Evolutionary conservation across 164 flowering plant genomes (phyloP).

Genomic region (Piper longum): DNA sequence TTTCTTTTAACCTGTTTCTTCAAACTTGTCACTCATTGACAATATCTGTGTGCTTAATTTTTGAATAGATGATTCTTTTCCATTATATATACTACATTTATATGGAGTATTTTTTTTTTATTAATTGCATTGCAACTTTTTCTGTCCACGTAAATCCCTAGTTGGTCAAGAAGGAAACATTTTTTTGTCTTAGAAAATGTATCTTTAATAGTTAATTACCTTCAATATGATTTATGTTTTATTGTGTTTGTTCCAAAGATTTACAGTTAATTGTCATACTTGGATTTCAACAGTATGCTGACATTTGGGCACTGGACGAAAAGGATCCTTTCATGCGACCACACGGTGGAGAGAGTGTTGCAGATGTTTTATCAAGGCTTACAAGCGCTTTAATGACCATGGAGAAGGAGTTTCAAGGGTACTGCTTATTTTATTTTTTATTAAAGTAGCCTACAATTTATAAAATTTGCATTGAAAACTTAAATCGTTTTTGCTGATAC

Average conservation of each 20-base stretch:
- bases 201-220: not conserved
- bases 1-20: not conserved
- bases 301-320: constrained; percentile 91
- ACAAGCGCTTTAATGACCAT: constrained; percentile 37
- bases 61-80: not conserved
- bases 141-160: not conserved
- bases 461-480: not conserved
- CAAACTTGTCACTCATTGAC: not conserved
- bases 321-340: constrained; percentile 67
- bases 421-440: constrained; percentile 4
- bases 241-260: not conserved
- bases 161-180: not conserved
- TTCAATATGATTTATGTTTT: too few species aligned
- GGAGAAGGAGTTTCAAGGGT: constrained; percentile 77
- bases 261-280: too few species aligned
- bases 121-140: not conserved
- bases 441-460: not conserved
- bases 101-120: not conserved
- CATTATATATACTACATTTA: too few species aligned
- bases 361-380: constrained; percentile 79
- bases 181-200: not conserved
- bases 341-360: constrained; percentile 93
- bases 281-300: constrained; percentile 40
- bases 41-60: not conserved
- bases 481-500: not conserved